Conservation (phyloP, 1,284 basidiomycete genomes). For the Mrakiaceae sp. region DNA sequence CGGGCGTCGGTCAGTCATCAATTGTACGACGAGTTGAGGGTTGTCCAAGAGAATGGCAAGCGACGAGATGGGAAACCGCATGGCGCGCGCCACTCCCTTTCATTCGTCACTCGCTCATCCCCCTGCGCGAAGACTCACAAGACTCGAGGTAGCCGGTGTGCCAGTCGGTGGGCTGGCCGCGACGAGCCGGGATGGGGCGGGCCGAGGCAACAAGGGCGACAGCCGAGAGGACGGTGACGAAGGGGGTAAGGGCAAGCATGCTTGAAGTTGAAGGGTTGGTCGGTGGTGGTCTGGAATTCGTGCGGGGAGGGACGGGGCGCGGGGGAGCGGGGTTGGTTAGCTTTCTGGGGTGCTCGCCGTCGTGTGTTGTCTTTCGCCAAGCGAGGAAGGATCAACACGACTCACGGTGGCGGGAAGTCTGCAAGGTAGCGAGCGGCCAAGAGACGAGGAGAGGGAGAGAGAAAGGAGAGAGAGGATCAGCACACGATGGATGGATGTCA, state of each 20-base stretch:
- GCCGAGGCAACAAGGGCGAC: slow-evolving; percentile 26
- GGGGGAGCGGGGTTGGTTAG: not conserved
- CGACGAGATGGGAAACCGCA: slow-evolving; percentile 12
- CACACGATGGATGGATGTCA: not conserved
- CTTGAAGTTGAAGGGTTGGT: slow-evolving; percentile 12
- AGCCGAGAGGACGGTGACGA: slow-evolving; percentile 37
- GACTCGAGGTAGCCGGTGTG: slow-evolving; percentile 34
- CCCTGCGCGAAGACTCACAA: slow-evolving; percentile 26
- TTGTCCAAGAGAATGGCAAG: not conserved
- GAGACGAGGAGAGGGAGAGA: not conserved
- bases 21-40: not conserved
- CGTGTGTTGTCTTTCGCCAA: not conserved
- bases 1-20: not conserved
- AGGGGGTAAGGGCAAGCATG: slow-evolving; percentile 41
- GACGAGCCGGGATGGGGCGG: slow-evolving; percentile 41
- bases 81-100: too few relatives aligned
- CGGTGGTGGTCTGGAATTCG: slow-evolving; percentile 10
- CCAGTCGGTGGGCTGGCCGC: slow-evolving; percentile 31
- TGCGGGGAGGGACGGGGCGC: not conserved
- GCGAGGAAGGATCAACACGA: not conserved
- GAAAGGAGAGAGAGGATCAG: not conserved
- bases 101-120: too few relatives aligned
- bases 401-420: not conserved
- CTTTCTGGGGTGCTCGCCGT: not conserved
- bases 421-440: not conserved